Evolutionary conservation across 2,329 filamentous ascomycete genomes (phyloP).

Genomic region (Neurospora crassa): DNA sequence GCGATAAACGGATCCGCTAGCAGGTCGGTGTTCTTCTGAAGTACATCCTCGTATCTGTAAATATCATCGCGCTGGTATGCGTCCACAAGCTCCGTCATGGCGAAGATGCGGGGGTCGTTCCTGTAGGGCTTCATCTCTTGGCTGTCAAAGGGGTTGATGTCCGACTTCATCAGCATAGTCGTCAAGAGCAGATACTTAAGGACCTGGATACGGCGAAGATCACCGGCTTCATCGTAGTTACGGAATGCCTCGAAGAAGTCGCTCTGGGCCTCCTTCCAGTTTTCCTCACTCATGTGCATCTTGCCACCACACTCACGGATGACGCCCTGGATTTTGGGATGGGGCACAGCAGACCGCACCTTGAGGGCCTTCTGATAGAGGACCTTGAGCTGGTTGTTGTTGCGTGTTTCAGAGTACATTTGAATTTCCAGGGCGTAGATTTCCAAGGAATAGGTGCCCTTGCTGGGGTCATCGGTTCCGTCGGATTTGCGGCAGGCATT

Average conservation of each 20-base stretch:
- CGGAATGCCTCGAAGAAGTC: conserved; percentile 99
- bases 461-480: conserved; percentile 82
- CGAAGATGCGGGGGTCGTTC: conserved; percentile 86
- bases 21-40: conserved; percentile 81
- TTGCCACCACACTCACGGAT: conserved; percentile 98
- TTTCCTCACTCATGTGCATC: conserved; percentile 99
- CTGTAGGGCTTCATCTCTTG: conserved; percentile 99
- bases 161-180: conserved; percentile 96
- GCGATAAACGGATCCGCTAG: conserved; percentile 91
- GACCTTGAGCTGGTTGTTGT: conserved; percentile 92
- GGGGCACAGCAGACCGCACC: conserved; percentile 92
- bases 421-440: conserved; percentile 96
- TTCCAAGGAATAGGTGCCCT: conserved; percentile 92
- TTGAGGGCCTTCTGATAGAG: conserved; percentile 86
- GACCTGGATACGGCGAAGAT: conserved; percentile 90
- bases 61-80: conserved; percentile 95
- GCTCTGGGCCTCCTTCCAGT: conserved; percentile 93
- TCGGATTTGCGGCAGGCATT: conserved; percentile 80
- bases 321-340: conserved; percentile 98
- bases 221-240: conserved; percentile 97
- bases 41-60: conserved; percentile 77
- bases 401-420: conserved; percentile 94
- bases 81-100: conserved; percentile 95
- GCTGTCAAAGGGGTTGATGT: conserved; percentile 98
- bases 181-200: conserved; percentile 94